Conservation (phyloP, 306 rosid species). For the Cicer arietinum region DNA sequence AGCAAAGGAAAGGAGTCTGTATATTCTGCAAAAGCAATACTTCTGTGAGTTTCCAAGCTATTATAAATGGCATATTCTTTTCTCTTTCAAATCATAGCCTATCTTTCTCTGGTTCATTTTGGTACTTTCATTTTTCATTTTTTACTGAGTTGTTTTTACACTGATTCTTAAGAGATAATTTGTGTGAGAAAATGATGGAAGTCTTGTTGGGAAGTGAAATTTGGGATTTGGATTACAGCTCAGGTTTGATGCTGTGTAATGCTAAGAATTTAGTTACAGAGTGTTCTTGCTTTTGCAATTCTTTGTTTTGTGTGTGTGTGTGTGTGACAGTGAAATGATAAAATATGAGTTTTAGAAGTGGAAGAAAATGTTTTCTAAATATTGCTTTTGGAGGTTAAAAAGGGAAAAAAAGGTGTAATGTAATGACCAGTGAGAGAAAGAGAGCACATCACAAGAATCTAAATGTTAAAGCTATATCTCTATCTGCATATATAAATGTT, state of each 20-base stretch:
- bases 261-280: slow-evolving; percentile 38
- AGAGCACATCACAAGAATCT: slow-evolving; percentile 21
- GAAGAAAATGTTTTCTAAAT: slow-evolving; percentile 43
- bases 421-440: slow-evolving; percentile 26
- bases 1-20: slow-evolving; percentile 48
- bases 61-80: slow-evolving; percentile 55
- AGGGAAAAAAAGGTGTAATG: slow-evolving; percentile 20
- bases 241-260: slow-evolving; percentile 34
- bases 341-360: slow-evolving; percentile 32
- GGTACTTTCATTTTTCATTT: slow-evolving; percentile 1
- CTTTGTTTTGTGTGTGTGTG: slow-evolving; percentile 18
- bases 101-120: background rate
- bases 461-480: background rate
- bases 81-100: slow-evolving; percentile 34
- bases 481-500: background rate
- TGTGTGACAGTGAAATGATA: slow-evolving; percentile 52
- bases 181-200: slow-evolving; percentile 37
- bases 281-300: slow-evolving; percentile 3
- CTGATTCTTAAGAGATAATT: slow-evolving; percentile 65
- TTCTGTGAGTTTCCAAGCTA: slow-evolving; percentile 65
- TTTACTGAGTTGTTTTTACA: slow-evolving; percentile 37
- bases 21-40: slow-evolving; percentile 54
- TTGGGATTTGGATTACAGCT: slow-evolving; percentile 37
- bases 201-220: slow-evolving; percentile 52
- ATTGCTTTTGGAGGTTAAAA: slow-evolving; percentile 32